Base-by-base conservation (phyloP, 2,329 filamentous ascomycete genomes). In the Neofusicoccum sp. region DNA sequence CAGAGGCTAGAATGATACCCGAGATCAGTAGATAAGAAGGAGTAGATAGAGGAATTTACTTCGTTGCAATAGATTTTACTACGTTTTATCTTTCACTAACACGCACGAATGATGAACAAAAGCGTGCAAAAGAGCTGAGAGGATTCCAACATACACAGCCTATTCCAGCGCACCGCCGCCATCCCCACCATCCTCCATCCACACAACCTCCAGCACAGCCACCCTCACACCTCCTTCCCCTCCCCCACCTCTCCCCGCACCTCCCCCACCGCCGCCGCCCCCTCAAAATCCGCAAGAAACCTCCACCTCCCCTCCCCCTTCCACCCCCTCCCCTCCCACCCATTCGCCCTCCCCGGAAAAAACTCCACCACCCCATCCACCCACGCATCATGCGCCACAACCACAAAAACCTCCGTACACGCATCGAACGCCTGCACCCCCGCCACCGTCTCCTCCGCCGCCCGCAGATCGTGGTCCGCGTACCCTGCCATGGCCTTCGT, bases 371-470 rank as follows among this genome's bases (percentile, higher is more conserved):
- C 65, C 45, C 67, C 67, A 48, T 62, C 58, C 6, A 71, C 56
- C 11, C 64, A 67, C 8, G 62, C 60, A 58, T 71, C 70, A 61
- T 71, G 70, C 33, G 70, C 67, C 20, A 70, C 65, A n/a, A 68
- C 60, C 3, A 71, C 67, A 9, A 71, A 67, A 0, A 71, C 62
- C 8, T 64, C 47, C 2, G 67, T 63, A 38, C 66, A 62, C 8
- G 62, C 65, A 40, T 70, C 69, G 4, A 71, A 65, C 31, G 65
- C 64, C 24, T 69, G 65, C 58, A 69, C 41, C 61, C 62, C 61
- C 3, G 61, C 62, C 5, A 66, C 62, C 11, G 65, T 70, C 14
- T 66, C 59, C 28, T 63, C 62, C 14, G 68, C 68, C 49, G 14
- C 38, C 6, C 30, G 28, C 12, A 53, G 49, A 7, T 61, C 49